Conservation (phyloP, 495 filamentous ascomycete species). For the Opeltia flavorubescens region DNA sequence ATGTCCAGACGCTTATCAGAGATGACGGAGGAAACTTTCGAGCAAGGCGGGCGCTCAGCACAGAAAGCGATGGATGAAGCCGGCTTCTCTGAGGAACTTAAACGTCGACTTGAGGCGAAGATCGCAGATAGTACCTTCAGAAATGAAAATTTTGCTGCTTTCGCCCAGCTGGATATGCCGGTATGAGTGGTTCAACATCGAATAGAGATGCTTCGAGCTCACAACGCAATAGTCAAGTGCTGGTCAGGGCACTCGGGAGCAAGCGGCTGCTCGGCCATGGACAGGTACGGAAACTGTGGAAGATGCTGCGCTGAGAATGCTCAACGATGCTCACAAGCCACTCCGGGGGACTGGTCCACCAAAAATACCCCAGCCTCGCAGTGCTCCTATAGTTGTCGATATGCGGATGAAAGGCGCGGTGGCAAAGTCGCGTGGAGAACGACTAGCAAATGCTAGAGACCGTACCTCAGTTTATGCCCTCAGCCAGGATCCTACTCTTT, state of each 20-base stretch:
- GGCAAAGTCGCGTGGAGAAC: constrained; percentile 32
- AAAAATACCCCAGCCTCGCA: constrained; percentile 20
- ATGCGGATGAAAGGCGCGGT: constrained; percentile 39
- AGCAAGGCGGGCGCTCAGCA: constrained; percentile 56
- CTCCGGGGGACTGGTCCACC: constrained; percentile 33
- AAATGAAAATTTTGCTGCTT: constrained; percentile 51
- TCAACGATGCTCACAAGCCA: constrained; percentile 67
- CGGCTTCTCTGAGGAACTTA: constrained; percentile 79
- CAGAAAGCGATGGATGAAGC: constrained; percentile 67
- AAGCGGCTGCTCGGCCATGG: constrained; percentile 64
- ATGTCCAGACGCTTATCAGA: constrained; percentile 62
- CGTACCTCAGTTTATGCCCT: constrained; percentile 57
- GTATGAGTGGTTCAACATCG: constrained; percentile 18
- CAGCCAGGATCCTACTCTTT: constrained; percentile 42
- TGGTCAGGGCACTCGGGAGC: constrained; percentile 56
- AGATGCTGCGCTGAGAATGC: constrained; percentile 77
- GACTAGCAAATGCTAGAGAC: constrained; percentile 68
- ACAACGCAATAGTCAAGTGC: constrained; percentile 35
- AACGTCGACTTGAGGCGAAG: constrained; percentile 55
- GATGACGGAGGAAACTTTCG: constrained; percentile 66
- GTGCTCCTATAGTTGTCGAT: constrained; percentile 32
- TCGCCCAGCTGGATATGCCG: constrained; percentile 52
- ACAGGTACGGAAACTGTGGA: constrained; percentile 56
- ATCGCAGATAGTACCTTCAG: constrained; percentile 57
- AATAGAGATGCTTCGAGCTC: background rate